Evolutionary conservation across 108 stramenopile genomes (phyloP).

Genomic region (Cyclotella kingstonii): DNA sequence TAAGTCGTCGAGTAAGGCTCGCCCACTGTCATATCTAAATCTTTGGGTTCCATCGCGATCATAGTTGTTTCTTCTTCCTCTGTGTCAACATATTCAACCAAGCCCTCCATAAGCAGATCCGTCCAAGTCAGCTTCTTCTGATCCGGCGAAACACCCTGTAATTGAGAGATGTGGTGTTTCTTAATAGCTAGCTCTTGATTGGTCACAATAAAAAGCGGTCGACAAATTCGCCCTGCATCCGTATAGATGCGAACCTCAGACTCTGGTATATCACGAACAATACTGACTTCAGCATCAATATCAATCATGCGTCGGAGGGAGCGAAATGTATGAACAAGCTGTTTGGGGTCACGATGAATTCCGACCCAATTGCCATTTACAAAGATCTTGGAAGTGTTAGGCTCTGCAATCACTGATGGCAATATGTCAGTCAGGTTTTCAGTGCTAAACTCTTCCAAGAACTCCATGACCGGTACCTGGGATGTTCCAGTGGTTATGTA

Average conservation of each 20-base stretch:
- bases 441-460: slow-evolving; percentile 95
- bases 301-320: slow-evolving; percentile 90
- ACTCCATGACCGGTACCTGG: slow-evolving; percentile 90
- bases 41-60: slow-evolving; percentile 97
- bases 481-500: slow-evolving; percentile 96
- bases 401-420: slow-evolving; percentile 93
- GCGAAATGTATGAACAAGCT: slow-evolving; percentile 88
- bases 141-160: slow-evolving; percentile 67
- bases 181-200: slow-evolving; percentile 80
- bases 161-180: slow-evolving; percentile 79
- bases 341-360: slow-evolving; percentile 93
- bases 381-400: slow-evolving; percentile 95
- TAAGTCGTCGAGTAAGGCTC: slow-evolving; percentile 93
- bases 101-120: slow-evolving; percentile 89
- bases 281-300: slow-evolving; percentile 96
- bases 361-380: slow-evolving; percentile 99
- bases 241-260: slow-evolving; percentile 97
- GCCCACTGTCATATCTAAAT: slow-evolving; percentile 71
- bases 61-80: slow-evolving; percentile 99
- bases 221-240: slow-evolving; percentile 98
- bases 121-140: slow-evolving; percentile 87
- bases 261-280: slow-evolving; percentile 93
- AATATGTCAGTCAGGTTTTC: slow-evolving; percentile 89
- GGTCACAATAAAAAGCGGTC: slow-evolving; percentile 94
- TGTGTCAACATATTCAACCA: slow-evolving; percentile 98